Evolutionary conservation across 1,284 basidiomycete species (phyloP), one percentile per base, ranked within the genome.

Genomic region (Amylostereum areolatum): DNA sequence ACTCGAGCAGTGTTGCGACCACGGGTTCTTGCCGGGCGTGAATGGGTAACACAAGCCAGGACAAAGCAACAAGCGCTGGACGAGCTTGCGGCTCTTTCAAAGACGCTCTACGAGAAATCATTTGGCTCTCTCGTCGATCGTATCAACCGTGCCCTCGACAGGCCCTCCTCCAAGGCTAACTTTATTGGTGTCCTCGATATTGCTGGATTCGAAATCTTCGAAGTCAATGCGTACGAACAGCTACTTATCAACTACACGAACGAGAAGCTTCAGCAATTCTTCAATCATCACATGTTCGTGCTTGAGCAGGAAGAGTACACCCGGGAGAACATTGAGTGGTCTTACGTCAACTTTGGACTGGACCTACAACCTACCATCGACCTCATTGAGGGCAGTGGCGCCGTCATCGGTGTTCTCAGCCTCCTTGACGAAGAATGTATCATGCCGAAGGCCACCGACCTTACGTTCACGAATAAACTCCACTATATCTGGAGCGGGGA

Each of bases 211-310:
- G 97, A 99, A 67, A 99, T 99, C 70, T 89, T 90, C 68, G 85
- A 88, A 50, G 71, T 81, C 55, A 95, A 95, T 65, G 88, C 88
- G 10, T 99, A 99, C 66, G 97, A 99, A 63, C 97, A 99, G 68
- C 80, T 99, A 27, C 83, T 97, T 60, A 99, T 99, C 81, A 99
- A 99, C 66, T 97, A 93, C 64, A 99, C 97, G 40, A 99, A 99
- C 72, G 94, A 97, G 75, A 94, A 89, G 63, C 78, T 97, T 6
- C 93, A 96, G 65, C 93, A 95, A 64, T 97, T 95, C 72, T 97
- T 97, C 81, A 99, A 99, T 64, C 94, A 98, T 67, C 97, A 99
- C 69, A 99, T 99, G 97, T 99, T 99, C 67, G 94, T 97, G 10
- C 81, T 99, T 36, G 97, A 99, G 72, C 97, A 99, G 66, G 96